Conservation (phyloP, 345 rosid genomes). For the Angophora floribunda region DNA sequence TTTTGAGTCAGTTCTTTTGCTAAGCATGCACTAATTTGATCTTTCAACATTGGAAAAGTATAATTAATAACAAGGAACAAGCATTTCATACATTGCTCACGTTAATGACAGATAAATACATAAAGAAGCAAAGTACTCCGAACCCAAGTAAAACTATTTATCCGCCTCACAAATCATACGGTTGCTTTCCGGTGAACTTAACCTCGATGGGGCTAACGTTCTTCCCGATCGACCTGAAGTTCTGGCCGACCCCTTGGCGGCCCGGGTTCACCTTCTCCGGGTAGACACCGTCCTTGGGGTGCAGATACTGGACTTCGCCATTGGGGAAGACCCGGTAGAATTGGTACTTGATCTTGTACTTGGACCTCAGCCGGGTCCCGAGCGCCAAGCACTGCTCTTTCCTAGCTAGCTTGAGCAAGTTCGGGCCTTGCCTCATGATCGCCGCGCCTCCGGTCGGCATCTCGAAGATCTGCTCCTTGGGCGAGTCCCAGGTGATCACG, state of each 20-base stretch:
- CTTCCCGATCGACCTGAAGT: constrained; percentile 84
- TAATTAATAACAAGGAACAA: not conserved
- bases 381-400: constrained; percentile 93
- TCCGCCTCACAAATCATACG: constrained; percentile 53
- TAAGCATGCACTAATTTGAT: not conserved
- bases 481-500: constrained; percentile 92
- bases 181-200: constrained; percentile 92
- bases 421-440: constrained; percentile 92
- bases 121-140: not conserved
- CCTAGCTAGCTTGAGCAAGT: constrained; percentile 85
- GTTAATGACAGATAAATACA: not conserved
- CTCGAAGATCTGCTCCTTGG: constrained; percentile 88
- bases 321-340: constrained; percentile 92
- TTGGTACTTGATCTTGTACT: constrained; percentile 96
- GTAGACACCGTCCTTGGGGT: constrained; percentile 92
- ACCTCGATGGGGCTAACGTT: constrained; percentile 86
- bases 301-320: constrained; percentile 89
- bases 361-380: constrained; percentile 85
- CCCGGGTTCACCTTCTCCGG: constrained; percentile 94
- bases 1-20: not conserved
- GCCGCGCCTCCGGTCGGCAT: constrained; percentile 98
- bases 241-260: constrained; percentile 76
- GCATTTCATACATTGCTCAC: not conserved
- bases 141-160: not conserved
- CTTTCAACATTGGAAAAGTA: not conserved